Evolutionary conservation across 2,329 filamentous ascomycete genomes (phyloP), one percentile per base, ranked within the genome.

Genomic region (Botrytis fragariae): DNA sequence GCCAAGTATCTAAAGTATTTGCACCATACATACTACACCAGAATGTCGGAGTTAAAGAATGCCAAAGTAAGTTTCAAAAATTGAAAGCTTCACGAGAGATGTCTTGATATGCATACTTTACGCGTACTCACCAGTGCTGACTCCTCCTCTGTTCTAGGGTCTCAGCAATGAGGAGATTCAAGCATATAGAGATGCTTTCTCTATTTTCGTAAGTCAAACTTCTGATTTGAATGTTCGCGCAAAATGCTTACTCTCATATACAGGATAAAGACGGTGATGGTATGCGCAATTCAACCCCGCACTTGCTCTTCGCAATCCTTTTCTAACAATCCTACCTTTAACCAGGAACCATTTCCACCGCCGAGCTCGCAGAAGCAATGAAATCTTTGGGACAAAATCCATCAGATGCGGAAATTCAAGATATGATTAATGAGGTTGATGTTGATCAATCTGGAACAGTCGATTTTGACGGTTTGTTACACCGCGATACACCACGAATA

Each of bases 341-440:
- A n/a, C 1, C 22, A 73, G 72, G 72, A 70, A 63, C 59, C 44
- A 73, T 73, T 8, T 70, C 65, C 14, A 73, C 59, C 18, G 20
- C 32, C 45, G 72, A 73, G 42, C 72, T 73, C 48, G 72, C 65
- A 45, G 65, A 70, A 45, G 67, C 67, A 22, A 71, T 73, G 72
- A 73, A 73, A 29, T 70, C 65, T 39, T 61, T 73, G 37, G 72
- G 72, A 44, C 72, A 70, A 45, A 71, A 73, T 44, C 65, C 67
- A 63, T 70, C 64, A 37, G 72, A 73, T 63, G 72, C 67, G 2
- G 72, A 73, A 59, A 73, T 73, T 45, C 65, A 73, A 45, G 72
- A 73, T 29, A 73, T 73, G 72, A 71, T 73, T 4, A 73, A 73
- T 45, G 72, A 73, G 72, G 72, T 73, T 39, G 72, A 73, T 48